These are phyloP conservation scores for Trichoderma sp. DNA, from an alignment of 2,329 filamentous ascomycete species.

Conservation along the genomic window DNA sequence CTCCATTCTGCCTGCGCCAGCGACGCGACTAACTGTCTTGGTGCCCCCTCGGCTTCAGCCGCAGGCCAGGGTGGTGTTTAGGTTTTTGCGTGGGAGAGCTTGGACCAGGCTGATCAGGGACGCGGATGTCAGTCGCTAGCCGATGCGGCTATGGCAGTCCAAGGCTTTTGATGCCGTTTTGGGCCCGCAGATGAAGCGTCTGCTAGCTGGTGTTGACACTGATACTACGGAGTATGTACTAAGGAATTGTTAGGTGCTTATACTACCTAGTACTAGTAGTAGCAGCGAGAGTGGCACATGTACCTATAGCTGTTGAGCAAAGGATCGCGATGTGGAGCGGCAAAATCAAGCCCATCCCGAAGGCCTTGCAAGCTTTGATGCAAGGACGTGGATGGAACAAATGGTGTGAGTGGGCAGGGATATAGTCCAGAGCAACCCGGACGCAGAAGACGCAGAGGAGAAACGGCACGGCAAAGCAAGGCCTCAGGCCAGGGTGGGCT, in stretches of 20 bases:
- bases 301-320: background rate
- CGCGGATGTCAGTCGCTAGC: slow-evolving; percentile 10
- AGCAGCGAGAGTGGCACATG: background rate
- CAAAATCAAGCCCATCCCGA: slow-evolving; percentile 1
- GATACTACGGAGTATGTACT: background rate
- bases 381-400: background rate
- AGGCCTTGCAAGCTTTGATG: slow-evolving; percentile 1
- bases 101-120: slow-evolving; percentile 15
- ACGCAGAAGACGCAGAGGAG: background rate
- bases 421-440: too few species aligned
- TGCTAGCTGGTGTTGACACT: background rate
- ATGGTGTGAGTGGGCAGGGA: slow-evolving; percentile 6
- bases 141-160: slow-evolving; percentile 11
- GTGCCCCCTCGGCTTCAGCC: slow-evolving; percentile 19
- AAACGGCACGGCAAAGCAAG: background rate
- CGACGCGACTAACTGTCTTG: background rate
- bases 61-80: slow-evolving; percentile 18
- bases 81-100: background rate
- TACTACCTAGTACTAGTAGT: too few species aligned
- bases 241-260: background rate
- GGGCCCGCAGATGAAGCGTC: slow-evolving; percentile 2
- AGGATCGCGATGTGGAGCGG: slow-evolving; percentile 10
- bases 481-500: background rate
- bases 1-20: background rate
- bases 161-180: background rate